Conservation (phyloP, 371 early-diverging fungal species). For the Syncephalis plumigaleata region DNA sequence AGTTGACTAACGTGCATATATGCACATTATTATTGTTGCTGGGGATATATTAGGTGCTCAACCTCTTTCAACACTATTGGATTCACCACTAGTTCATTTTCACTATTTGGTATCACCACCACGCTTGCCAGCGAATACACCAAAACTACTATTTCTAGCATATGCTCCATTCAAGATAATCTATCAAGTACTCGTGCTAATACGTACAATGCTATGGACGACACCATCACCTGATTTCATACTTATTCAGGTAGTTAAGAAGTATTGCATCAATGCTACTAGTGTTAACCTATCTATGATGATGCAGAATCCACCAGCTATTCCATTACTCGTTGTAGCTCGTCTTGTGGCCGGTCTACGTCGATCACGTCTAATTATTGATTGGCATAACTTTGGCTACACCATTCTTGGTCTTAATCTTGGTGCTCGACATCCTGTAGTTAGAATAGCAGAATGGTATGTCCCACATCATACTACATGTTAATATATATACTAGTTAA, state of each 20-base stretch:
- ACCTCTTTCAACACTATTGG: constrained; percentile 15
- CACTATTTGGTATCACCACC: constrained; percentile 20
- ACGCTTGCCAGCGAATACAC: constrained; percentile 29
- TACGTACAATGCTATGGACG: constrained; percentile 18
- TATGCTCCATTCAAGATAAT: constrained; percentile 49
- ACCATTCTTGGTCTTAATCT: constrained; percentile 65
- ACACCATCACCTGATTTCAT: constrained; percentile 32
- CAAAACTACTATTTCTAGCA: constrained; percentile 27
- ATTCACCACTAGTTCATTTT: constrained; percentile 21
- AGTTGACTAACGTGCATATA: no score
- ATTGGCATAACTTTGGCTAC: constrained; percentile 96
- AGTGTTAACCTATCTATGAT: constrained; percentile 1
- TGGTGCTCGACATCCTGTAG: constrained; percentile 32
- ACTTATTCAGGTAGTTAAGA: constrained; percentile 59
- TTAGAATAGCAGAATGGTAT: constrained; percentile 30
- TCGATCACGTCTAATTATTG: constrained; percentile 58
- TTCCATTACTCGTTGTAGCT: constrained; percentile 73
- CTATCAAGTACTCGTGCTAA: constrained; percentile 19
- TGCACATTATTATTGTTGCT: constrained; percentile 1
- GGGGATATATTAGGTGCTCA: constrained; percentile 14
- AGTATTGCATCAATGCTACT: not conserved
- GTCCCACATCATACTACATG: not conserved
- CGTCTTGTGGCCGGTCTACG: constrained; percentile 39
- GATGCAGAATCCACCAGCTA: constrained; percentile 83
- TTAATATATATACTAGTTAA: not conserved